Percentiles rank a stretch among this genome's conserved stretches.
phyloP scores from a whole-genome alignment of 2,329 filamentous ascomycete species.

The Zalaria obscura region DNA sequence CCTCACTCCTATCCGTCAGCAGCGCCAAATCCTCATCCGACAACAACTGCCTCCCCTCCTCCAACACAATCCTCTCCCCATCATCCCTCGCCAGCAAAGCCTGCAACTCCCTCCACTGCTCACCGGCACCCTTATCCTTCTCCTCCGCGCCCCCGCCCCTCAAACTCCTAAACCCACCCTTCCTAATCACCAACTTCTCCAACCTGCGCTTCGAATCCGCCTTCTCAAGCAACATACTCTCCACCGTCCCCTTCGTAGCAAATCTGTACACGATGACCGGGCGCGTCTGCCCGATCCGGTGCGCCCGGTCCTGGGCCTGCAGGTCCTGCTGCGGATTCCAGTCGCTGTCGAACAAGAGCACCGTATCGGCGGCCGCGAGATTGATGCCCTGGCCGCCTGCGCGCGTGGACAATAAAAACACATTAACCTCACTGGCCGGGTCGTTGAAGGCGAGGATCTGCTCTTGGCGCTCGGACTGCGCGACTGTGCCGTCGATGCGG shows the following conservation, averaged over 20 bases:
- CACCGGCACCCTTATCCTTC: conserved; percentile 30
- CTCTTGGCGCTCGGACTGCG: conserved; percentile 44
- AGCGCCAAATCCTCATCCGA: conserved; percentile 63
- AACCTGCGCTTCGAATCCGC: conserved; percentile 84
- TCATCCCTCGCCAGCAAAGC: conserved; percentile 45
- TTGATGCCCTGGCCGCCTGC: conserved; percentile 95
- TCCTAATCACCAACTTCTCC: conserved; percentile 91
- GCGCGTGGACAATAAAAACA: conserved; percentile 81
- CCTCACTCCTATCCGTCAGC: conserved; percentile 60
- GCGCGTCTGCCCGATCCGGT: conserved; percentile 83
- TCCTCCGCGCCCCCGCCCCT: conserved; percentile 20
- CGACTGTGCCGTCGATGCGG: conserved; percentile 79
- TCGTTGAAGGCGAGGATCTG: conserved; percentile 37
- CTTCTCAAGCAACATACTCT: conserved; percentile 72
- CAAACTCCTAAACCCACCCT: conserved; percentile 58
- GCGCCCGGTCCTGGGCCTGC: conserved; percentile 88
- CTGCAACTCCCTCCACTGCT: conserved; percentile 34
- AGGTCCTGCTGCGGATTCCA: conserved; percentile 97
- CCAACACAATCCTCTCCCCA: conserved; percentile 45
- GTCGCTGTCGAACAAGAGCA: conserved; percentile 78
- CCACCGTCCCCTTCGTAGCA: conserved; percentile 83
- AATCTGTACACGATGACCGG: conserved; percentile 90
- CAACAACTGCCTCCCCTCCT: conserved; percentile 49
- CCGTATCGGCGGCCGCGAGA: conserved; percentile 78
- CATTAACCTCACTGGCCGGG: conserved; percentile 28